Percentiles rank a stretch among this genome's conserved stretches.
phyloP scores from a whole-genome alignment of 768 basidiomycete species.

The Naematelia encephala region DNA sequence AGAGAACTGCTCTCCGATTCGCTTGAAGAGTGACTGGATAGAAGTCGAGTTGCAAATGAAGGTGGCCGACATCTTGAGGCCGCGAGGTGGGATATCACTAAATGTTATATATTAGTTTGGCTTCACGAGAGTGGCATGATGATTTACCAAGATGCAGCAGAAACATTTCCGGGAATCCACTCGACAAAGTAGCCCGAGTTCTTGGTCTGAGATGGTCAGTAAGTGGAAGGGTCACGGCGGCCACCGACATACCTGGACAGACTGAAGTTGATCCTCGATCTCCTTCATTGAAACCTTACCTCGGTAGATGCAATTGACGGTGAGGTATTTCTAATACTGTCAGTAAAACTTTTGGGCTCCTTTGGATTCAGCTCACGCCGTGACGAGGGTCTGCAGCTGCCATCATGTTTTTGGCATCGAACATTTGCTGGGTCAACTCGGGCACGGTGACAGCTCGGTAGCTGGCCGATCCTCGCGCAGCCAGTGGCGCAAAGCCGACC shows the following conservation, averaged over 20 bases:
- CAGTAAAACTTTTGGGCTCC: not conserved
- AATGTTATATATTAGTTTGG: conserved; percentile 3
- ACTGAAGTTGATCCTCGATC: conserved; percentile 98
- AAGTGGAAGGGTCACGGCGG: not conserved
- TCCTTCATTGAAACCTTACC: conserved; percentile 99
- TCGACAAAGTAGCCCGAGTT: conserved; percentile 98
- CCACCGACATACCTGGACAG: conserved; percentile 55
- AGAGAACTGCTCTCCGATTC: conserved; percentile 96
- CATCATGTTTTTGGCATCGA: conserved; percentile 87
- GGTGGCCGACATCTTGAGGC: conserved; percentile 93
- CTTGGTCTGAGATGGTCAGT: conserved; percentile 65
- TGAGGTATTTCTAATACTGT: conserved; percentile 70
- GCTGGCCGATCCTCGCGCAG: conserved; percentile 69
- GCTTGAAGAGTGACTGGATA: conserved; percentile 98
- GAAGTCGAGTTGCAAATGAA: conserved; percentile 97
- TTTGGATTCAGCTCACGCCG: conserved; percentile 54
- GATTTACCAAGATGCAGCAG: conserved; percentile 78
- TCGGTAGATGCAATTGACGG: conserved; percentile 96
- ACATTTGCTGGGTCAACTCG: conserved; percentile 98
- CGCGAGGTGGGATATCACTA: conserved; percentile 86
- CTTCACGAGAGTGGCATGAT: not conserved
- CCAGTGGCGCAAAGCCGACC: conserved; percentile 89
- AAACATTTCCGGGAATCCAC: conserved; percentile 99
- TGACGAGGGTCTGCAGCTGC: conserved; percentile 88
- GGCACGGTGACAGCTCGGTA: conserved; percentile 97